Base-by-base conservation (phyloP, 768 basidiomycete species). In the Termitomyces sp. region DNA sequence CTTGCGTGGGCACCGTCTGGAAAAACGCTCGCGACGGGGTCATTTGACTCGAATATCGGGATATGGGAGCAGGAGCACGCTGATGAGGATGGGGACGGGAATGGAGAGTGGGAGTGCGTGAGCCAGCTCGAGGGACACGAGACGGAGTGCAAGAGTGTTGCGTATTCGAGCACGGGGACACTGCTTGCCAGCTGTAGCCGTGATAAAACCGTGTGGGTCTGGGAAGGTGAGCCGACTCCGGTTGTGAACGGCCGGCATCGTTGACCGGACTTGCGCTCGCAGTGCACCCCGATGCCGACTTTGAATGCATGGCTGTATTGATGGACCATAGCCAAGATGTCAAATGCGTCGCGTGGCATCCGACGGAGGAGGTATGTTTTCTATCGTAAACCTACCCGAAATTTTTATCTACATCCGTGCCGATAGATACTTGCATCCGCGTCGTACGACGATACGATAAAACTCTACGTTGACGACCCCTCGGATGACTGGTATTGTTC, bases 271-370 rank as follows among this genome's bases (percentile, higher is more conserved):
- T 30, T 30, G 30, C 7, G 54, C 62, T 40, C 32, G 8, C 63
- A 95, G 95, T 90, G 2, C 88, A 90, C 57, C 93, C 94, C 10
- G 94, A 98, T 67, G 77, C 86, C 14, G 95, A 98, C 63, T 97
- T 96, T 60, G 95, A 98, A 65, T 97, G 94, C 67, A 82, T 98
- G 73, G 86, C 86, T 22, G 97, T 99, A 40, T 75, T 96, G 63
- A 97, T 98, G 93, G 94, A 98, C 63, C 97, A 99, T 66, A 81
- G 80, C 2, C 96, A 98, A 72, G 97, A 99, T 66, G 94, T 99
- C 54, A 99, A 99, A 72, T 88, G 80, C 58, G 86, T 99, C 12
- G 82, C 89, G 13, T 99, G 94, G 94, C 94, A 98, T 74, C 96
- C 97, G 7, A 81, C 76, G 5, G 94, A 98, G 76, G 95, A 98